Base-by-base conservation (phyloP, 495 filamentous ascomycete species). In the Tuber borchii region DNA sequence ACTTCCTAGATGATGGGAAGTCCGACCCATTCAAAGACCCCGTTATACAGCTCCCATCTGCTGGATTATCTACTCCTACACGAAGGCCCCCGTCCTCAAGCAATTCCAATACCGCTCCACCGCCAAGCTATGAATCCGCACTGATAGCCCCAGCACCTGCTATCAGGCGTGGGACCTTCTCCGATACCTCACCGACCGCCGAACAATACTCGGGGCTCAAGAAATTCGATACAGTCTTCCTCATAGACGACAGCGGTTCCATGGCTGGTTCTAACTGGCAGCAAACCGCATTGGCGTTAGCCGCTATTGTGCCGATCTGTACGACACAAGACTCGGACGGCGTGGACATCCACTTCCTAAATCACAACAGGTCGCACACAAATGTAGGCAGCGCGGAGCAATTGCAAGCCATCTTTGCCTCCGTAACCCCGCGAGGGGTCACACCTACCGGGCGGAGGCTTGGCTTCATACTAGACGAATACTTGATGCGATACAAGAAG, bases 301-400 rank as follows among this genome's bases (percentile, higher is more conserved):
- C 87, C 31, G 86, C 89, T 74, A 96, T 99, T 83, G 88, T 95
- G 0, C 93, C 93, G 0, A 91, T 99, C 80, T 97, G 94, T 86
- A 93, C 93, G 2, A 83, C 86, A 51, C 89, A 93, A 85, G 96
- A 99, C 84, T 80, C 85, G 14, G 93, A 98, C 84, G 95, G 95
- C 22, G 91, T 99, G 76, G 95, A 99, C 84, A 87, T 99, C 81
- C 92, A 92, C 86, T 99, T 99, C 85, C 87, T 99, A 40, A 98
- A 99, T 85, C 79, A 86, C 81, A 87, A 68, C 20, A 9, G 16
- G 2, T 46, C 75, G 44, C 73, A 78, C 39, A 75, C 71, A 2
- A 45, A 75, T 2, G 71, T 77, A 34, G 69, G 68, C 37, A 69
- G 65, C 12, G n/a, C 81, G 6, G 3, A 44, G 12, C 73, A 82